A percentile compares a stretch with the other conserved stretches of the same genome.
Evolutionary conservation across 257 asterid species (phyloP).

Genomic region (Linaria vulgaris): DNA sequence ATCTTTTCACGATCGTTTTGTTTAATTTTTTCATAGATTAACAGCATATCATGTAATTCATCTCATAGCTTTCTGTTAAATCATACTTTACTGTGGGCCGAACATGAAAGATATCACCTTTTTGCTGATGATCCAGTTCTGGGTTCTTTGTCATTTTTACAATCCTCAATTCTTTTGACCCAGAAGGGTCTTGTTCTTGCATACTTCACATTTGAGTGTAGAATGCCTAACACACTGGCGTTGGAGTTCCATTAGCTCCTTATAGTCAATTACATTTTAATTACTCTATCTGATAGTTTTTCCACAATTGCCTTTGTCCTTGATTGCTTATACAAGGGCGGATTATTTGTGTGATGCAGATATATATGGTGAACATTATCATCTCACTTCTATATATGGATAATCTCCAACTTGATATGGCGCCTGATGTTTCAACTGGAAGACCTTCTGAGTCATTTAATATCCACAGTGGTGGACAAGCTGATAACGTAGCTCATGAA

Average conservation of each 20-base stretch:
- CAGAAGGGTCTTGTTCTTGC: conserved; percentile 6
- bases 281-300: conserved; percentile 14
- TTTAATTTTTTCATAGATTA: too few species aligned
- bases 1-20: too few species aligned
- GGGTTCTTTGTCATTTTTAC: not conserved
- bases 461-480: conserved; percentile 41
- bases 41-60: too few species aligned
- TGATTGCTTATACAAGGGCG: conserved; percentile 28
- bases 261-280: not conserved
- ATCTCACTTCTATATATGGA: conserved; percentile 87
- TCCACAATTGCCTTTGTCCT: conserved; percentile 21
- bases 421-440: conserved; percentile 47
- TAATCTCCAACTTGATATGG: conserved; percentile 59
- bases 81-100: not conserved
- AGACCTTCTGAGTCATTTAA: conserved; percentile 46
- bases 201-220: not conserved
- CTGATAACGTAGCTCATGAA: conserved; percentile 46
- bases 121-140: not conserved
- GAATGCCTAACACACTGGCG: conserved; percentile 17
- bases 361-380: conserved; percentile 79
- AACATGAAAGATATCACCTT: not conserved
- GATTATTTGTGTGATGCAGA: conserved; percentile 54
- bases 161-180: not conserved
- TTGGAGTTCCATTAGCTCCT: conserved; percentile 1
- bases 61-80: too few species aligned